Conservation (phyloP, 768 basidiomycete genomes). For the Clavaria fumosa region DNA sequence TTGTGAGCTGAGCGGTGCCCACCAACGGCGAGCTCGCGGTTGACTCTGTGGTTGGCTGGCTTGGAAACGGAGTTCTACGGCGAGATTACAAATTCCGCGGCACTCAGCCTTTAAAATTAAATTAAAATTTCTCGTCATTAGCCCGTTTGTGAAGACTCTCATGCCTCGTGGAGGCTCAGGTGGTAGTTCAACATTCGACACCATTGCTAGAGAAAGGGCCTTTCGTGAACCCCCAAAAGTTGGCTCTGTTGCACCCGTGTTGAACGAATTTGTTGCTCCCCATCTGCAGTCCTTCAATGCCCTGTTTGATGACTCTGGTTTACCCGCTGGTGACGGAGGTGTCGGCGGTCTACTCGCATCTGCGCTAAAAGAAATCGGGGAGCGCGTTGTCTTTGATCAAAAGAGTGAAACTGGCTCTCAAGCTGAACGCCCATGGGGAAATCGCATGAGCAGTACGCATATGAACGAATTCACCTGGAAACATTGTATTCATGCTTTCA, state of each 20-base stretch:
- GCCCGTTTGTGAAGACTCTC: too few species aligned
- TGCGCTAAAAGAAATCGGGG: constrained; percentile 70
- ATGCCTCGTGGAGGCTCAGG: constrained; percentile 19
- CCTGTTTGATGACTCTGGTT: constrained; percentile 84
- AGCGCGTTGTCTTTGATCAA: constrained; percentile 88
- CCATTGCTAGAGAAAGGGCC: constrained; percentile 58
- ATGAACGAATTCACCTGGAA: not conserved
- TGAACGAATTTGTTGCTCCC: constrained; percentile 87
- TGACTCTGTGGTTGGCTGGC: constrained; percentile 7
- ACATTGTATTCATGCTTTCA: constrained; percentile 10
- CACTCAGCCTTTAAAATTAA: too few species aligned
- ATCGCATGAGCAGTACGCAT: constrained; percentile 67
- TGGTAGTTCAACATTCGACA: constrained; percentile 54
- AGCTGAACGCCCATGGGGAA: constrained; percentile 52
- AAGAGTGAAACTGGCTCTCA: constrained; percentile 37
- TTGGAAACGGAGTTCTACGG: constrained; percentile 5
- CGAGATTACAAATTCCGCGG: not conserved
- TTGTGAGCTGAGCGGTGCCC: constrained; percentile 18
- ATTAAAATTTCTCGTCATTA: too few species aligned
- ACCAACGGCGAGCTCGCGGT: constrained; percentile 7
- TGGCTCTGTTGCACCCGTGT: constrained; percentile 56
- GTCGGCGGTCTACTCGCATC: constrained; percentile 68
- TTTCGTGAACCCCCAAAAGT: constrained; percentile 64
- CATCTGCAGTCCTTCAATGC: constrained; percentile 96
- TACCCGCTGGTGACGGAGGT: constrained; percentile 56